Evolutionary conservation across 768 basidiomycete genomes (phyloP).

Genomic region (Leccinum variicolor): DNA sequence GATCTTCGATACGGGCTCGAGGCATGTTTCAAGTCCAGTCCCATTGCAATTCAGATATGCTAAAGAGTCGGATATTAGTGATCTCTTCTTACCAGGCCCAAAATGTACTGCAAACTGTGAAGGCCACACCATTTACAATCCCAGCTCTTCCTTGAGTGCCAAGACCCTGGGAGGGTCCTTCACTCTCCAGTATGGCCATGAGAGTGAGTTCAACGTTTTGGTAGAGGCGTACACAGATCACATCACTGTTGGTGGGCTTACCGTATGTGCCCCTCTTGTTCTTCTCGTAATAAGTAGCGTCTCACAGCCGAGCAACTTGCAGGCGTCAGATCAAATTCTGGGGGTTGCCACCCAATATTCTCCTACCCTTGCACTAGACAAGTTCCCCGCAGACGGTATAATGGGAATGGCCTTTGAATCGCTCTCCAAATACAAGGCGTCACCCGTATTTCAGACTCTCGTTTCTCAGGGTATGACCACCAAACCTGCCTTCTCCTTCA

Average conservation of each 20-base stretch:
- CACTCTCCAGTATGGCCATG: neutral
- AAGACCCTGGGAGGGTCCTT: neutral
- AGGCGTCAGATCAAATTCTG: constrained; percentile 13
- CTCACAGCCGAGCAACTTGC: neutral
- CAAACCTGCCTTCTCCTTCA: constrained; percentile 41
- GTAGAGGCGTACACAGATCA: constrained; percentile 11
- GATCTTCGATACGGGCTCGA: constrained; percentile 3
- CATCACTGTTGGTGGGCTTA: constrained; percentile 8
- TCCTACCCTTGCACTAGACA: neutral
- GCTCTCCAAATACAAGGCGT: constrained; percentile 32
- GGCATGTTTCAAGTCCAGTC: neutral
- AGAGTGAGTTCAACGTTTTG: neutral
- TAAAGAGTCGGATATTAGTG: constrained; percentile 7
- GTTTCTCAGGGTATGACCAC: constrained; percentile 30
- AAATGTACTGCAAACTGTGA: constrained; percentile 26
- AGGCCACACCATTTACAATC: constrained; percentile 31
- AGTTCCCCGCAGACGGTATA: constrained; percentile 23
- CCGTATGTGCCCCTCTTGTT: neutral
- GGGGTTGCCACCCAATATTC: constrained; percentile 10
- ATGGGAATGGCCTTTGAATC: constrained; percentile 42
- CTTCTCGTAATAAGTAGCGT: neutral
- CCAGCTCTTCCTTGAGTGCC: constrained; percentile 12
- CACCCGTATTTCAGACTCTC: constrained; percentile 40
- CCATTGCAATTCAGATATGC: neutral
- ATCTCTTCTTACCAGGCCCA: constrained; percentile 26